These are phyloP conservation scores for Aspergillus nanangensis DNA, from an alignment of 495 filamentous ascomycete genomes.

Conservation along the genomic window DNA sequence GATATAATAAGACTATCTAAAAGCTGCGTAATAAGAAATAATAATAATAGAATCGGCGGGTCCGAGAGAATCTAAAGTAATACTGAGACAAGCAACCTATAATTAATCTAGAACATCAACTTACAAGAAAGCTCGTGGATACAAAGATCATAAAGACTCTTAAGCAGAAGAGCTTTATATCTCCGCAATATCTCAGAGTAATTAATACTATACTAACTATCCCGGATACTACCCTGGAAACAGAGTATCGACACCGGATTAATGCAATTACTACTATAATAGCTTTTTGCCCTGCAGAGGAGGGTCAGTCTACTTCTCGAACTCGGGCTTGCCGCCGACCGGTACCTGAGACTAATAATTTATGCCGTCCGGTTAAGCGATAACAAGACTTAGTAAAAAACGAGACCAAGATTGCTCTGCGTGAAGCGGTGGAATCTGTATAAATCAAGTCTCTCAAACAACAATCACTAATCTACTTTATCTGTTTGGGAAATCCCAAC, in stretches of 20 bases:
- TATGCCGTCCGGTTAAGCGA: slow-evolving; percentile 1
- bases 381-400: slow-evolving; percentile 4
- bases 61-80: slow-evolving; percentile 20
- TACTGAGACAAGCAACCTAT: slow-evolving; percentile 28
- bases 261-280: slow-evolving; percentile 23
- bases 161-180: slow-evolving; percentile 12
- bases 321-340: background rate
- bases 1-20: background rate
- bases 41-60: slow-evolving; percentile 13
- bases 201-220: slow-evolving; percentile 24
- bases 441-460: slow-evolving; percentile 9
- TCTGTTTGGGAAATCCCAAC: slow-evolving; percentile 13
- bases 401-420: slow-evolving; percentile 11
- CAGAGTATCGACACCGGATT: slow-evolving; percentile 22
- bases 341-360: background rate
- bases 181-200: slow-evolving; percentile 19
- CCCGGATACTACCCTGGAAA: slow-evolving; percentile 14
- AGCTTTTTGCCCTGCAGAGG: slow-evolving; percentile 25
- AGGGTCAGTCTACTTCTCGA: slow-evolving; percentile 9
- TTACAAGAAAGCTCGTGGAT: slow-evolving; percentile 23
- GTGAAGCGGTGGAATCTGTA: slow-evolving; percentile 12
- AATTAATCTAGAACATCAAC: slow-evolving; percentile 23
- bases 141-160: slow-evolving; percentile 15
- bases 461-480: slow-evolving; percentile 10
- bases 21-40: slow-evolving; percentile 21